phyloP scores from a whole-genome alignment of 2,329 filamentous ascomycete species.

The Sarocladium kiliense region DNA sequence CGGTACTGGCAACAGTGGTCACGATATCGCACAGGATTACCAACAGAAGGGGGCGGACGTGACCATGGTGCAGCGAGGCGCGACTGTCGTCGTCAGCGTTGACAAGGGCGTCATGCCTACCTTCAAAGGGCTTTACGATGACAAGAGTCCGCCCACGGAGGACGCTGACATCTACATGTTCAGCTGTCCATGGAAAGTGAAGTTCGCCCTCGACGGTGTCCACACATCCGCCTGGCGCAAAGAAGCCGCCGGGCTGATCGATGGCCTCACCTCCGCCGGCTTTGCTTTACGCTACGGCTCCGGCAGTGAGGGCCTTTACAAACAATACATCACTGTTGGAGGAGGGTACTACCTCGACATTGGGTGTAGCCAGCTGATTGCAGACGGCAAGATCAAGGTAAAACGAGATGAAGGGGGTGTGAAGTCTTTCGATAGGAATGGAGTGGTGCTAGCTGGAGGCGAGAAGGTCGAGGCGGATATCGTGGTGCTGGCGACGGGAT shows the following conservation, averaged over 20 bases:
- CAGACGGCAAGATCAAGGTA: constrained; percentile 43
- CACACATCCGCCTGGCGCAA: constrained; percentile 10
- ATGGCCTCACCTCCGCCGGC: constrained; percentile 47
- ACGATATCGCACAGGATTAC: constrained; percentile 66
- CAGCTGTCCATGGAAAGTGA: constrained; percentile 48
- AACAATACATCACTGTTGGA: constrained; percentile 60
- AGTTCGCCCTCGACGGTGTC: constrained; percentile 33
- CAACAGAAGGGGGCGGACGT: constrained; percentile 61
- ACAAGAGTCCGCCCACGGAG: constrained; percentile 54
- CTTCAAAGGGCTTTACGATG: constrained; percentile 45
- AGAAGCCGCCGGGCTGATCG: constrained; percentile 31
- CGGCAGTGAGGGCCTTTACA: constrained; percentile 49
- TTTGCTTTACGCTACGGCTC: constrained; percentile 57
- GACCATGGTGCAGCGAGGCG: constrained; percentile 62
- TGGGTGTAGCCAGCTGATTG: constrained; percentile 56
- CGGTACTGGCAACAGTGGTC: constrained; percentile 62
- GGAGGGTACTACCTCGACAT: constrained; percentile 70
- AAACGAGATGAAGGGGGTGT: constrained; percentile 24
- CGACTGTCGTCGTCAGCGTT: constrained; percentile 50
- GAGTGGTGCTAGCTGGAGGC: constrained; percentile 25
- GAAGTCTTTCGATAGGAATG: constrained; percentile 21
- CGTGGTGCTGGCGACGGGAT: constrained; percentile 38
- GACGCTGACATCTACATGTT: constrained; percentile 58
- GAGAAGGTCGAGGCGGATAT: constrained; percentile 31
- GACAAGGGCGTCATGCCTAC: constrained; percentile 41